Evolutionary conservation across 495 filamentous ascomycete species (phyloP).

Genomic region (Aspergillus ostianus): DNA sequence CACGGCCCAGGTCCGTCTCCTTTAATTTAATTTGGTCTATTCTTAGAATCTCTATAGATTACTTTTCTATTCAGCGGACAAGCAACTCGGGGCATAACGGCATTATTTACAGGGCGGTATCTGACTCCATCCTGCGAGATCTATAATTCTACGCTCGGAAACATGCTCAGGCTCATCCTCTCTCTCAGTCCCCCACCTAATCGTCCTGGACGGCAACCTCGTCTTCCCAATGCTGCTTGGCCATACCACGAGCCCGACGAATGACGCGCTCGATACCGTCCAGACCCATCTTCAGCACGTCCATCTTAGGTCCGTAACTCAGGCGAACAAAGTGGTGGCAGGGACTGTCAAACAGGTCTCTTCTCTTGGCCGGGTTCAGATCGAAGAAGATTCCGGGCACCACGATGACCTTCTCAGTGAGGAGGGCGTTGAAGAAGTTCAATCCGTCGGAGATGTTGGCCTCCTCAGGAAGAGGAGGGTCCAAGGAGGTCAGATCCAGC

Average conservation of each 20-base stretch:
- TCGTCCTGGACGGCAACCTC: constrained; percentile 44
- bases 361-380: constrained; percentile 82
- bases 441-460: constrained; percentile 82
- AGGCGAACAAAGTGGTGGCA: constrained; percentile 95
- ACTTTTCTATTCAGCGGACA: too few species aligned
- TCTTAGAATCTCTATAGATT: background rate
- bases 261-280: constrained; percentile 84
- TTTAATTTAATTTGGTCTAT: background rate
- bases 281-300: constrained; percentile 77
- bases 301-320: constrained; percentile 89
- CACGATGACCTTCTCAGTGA: constrained; percentile 91
- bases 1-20: background rate
- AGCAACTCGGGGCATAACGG: background rate
- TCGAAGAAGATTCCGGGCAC: constrained; percentile 86
- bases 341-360: constrained; percentile 91
- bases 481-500: constrained; percentile 59
- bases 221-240: constrained; percentile 34
- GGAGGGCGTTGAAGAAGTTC: constrained; percentile 93
- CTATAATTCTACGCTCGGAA: constrained; percentile 1
- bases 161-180: background rate
- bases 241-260: constrained; percentile 37
- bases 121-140: background rate
- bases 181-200: constrained; percentile 14
- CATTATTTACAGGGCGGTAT: background rate
- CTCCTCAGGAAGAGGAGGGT: constrained; percentile 36